These are phyloP conservation scores for Allium fistulosum DNA, from an alignment of 106 monocot species.

Conservation along the genomic window DNA sequence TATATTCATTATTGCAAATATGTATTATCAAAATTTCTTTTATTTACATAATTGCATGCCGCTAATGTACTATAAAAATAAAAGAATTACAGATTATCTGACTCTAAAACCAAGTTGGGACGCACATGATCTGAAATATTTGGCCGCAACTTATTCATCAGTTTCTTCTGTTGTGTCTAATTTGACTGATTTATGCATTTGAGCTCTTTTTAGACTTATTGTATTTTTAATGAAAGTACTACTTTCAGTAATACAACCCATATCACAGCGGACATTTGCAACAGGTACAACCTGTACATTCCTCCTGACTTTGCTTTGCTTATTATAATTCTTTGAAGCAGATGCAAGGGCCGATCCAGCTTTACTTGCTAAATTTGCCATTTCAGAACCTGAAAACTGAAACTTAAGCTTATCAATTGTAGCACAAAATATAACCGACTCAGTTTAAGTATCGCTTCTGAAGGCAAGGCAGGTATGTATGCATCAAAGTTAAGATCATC, in stretches of 20 bases:
- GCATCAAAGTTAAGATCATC: slow-evolving; percentile 1
- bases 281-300: background rate
- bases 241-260: background rate
- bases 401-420: background rate
- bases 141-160: background rate
- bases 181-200: background rate
- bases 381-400: background rate
- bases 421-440: slow-evolving; percentile 6
- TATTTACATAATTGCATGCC: too few species aligned
- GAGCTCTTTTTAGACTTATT: background rate
- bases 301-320: background rate
- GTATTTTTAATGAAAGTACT: background rate
- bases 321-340: background rate
- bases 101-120: too few species aligned
- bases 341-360: background rate
- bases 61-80: too few species aligned
- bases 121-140: too few species aligned
- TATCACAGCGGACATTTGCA: background rate
- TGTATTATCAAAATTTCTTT: too few species aligned
- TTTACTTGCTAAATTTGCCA: slow-evolving; percentile 2
- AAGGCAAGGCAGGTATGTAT: background rate
- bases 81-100: too few species aligned
- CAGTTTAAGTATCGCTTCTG: background rate
- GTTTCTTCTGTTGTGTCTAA: background rate
- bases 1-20: too few species aligned